phyloP scores from a whole-genome alignment of 108 stramenopile species.

The Bacterosira constricta region DNA sequence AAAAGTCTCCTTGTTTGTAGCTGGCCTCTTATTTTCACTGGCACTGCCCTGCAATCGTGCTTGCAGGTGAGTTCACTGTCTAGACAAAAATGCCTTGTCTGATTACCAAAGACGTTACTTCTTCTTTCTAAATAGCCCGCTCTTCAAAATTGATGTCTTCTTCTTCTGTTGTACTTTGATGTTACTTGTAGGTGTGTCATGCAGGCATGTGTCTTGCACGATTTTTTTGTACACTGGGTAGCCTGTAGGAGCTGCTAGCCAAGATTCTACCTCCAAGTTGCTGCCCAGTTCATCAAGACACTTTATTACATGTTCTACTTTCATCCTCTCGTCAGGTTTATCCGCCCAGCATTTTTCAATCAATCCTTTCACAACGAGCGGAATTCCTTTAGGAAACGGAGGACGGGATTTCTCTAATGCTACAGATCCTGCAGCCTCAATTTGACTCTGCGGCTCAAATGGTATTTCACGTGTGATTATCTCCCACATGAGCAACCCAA shows the following conservation, averaged over 20 bases:
- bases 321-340: constrained; percentile 49
- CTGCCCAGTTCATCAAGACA: constrained; percentile 29
- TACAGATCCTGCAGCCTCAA: constrained; percentile 71
- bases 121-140: neutral
- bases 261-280: constrained; percentile 44
- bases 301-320: constrained; percentile 40
- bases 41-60: no score
- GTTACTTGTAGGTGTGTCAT: neutral
- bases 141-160: neutral
- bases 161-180: neutral
- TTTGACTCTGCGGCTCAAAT: constrained; percentile 50
- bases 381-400: constrained; percentile 55
- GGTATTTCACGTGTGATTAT: constrained; percentile 67
- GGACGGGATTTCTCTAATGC: constrained; percentile 59
- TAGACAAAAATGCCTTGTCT: no score
- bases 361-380: constrained; percentile 31
- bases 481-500: constrained; percentile 74
- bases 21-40: no score
- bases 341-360: constrained; percentile 67
- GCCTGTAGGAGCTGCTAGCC: constrained; percentile 57
- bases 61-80: no score
- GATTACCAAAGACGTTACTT: no score
- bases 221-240: constrained; percentile 60
- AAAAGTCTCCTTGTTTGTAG: no score
- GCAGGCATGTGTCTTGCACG: neutral